phyloP scores from a whole-genome alignment of 306 rosid species.

The Ziziphus jujuba region DNA sequence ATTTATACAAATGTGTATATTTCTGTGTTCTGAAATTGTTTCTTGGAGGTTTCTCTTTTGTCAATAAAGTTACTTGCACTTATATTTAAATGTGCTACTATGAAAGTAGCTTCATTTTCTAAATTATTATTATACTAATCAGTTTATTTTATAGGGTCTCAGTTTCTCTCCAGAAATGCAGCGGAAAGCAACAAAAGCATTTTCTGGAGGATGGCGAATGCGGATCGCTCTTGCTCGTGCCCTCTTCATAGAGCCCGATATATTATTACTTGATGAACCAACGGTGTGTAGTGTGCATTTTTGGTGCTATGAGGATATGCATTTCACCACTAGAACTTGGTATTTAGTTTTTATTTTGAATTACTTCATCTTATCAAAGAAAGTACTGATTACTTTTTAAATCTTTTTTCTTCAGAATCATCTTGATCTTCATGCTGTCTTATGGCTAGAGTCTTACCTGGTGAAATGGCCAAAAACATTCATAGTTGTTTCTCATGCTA shows the following conservation, averaged over 20 bases:
- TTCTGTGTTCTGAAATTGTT: background rate
- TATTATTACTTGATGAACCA: conserved; percentile 95
- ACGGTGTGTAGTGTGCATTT: conserved; percentile 54
- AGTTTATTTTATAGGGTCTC: conserved; percentile 62
- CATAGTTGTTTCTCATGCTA: conserved; percentile 97
- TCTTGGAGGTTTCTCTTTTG: background rate
- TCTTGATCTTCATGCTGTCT: conserved; percentile 99
- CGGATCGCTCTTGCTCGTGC: conserved; percentile 99
- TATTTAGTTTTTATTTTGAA: background rate
- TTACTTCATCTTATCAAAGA: background rate
- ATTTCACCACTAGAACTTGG: conserved; percentile 14
- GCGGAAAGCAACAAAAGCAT: conserved; percentile 76
- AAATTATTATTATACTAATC: conserved; percentile 9
- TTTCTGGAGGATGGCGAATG: conserved; percentile 99
- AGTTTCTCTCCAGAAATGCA: conserved; percentile 96
- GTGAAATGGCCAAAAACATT: conserved; percentile 96
- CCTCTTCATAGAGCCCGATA: conserved; percentile 87
- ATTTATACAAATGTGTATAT: background rate
- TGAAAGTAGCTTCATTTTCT: conserved; percentile 6
- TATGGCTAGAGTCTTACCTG: conserved; percentile 91
- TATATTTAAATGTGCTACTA: background rate
- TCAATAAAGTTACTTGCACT: background rate
- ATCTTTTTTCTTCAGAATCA: conserved; percentile 65
- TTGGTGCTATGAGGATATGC: conserved; percentile 11
- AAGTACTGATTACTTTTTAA: background rate